Base-by-base conservation (phyloP, 202 grass and related monocot genomes). In the Eragrostis tef region DNA sequence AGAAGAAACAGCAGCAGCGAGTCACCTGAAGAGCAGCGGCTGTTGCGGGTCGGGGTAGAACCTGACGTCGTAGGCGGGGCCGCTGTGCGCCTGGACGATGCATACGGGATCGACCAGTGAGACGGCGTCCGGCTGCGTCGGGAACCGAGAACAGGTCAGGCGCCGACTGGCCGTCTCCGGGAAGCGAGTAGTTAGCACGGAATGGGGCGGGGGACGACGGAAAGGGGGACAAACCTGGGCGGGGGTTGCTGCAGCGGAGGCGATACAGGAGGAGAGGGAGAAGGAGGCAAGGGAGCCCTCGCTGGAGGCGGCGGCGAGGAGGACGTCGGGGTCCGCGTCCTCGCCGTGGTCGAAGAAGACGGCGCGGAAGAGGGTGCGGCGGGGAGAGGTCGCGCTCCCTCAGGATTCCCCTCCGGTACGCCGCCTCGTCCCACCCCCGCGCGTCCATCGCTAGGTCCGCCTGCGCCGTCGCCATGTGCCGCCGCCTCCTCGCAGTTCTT, bases 11-110 rank as follows among this genome's bases (percentile, higher is more conserved):
- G 9, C 7, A 52, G 21, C 43, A 53, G 19, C 52, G 64, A 50
- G 41, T 74, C 66, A 98, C 94, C 94, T 98, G 72, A 98, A 85
- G 63, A 98, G 80, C 72, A 98, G 84, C 60, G 82, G 49, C 25
- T 94, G 84, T 24, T 78, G 68, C 15, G 57, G 82, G 64, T 91
- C 90, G 3, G 57, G 78, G 68, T 84, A 94, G 84, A 98, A 98
- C 83, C 82, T 90, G 66, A 89, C 83, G 50, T 98, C 92, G 42
- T 98, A 98, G 0, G 70, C 83, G 9, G 95, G 86, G 57, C 95
- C 90, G 43, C 80, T 84, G 73, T 98, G 95, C 66, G 79, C 95
- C 71, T 89, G 90, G 49, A 95, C 84, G 59, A 93, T 83, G 67
- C 77, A 91, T 72, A 91, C 71, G 31, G 87, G 95, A 25, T 91